Evolutionary conservation across 179 eudicot species (phyloP), one percentile per base, ranked within the genome.

Genomic region (Drosera spatulata): DNA sequence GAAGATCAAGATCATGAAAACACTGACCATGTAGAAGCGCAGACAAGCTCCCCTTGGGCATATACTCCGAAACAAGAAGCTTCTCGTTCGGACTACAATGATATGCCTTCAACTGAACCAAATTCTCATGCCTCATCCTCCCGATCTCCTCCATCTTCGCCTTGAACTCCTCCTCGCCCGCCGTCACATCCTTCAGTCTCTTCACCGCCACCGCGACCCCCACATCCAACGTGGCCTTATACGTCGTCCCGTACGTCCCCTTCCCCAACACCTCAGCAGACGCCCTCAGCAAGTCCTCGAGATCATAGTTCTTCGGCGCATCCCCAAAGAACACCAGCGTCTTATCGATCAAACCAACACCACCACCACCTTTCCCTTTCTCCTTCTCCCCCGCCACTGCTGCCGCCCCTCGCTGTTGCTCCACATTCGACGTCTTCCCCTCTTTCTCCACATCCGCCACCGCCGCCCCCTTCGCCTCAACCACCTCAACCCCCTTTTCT

Each of bases 261-360:
- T 85, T 87, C 50, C 95, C 95, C 61, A 88, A 69, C 9, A 88
- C 96, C 73, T 88, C 96, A 0, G 93, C 93, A 0, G 96, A 85
- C 2, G 96, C 96, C 70, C 75, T 85, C 80, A 88, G 60, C 63
- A 88, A 50, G 74, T 88, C 94, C 50, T 88, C 96, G 76, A 88
- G 69, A 77, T 83, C 86, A 41, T 78, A 85, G 6, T 44, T 67
- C 76, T 67, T 72, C 5, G 73, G 79, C 39, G 61, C 60, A 7
- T 75, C 77, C 42, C 88, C 86, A 13, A 83, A 60, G 42, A 83
- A 81, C 61, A 84, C 80, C 67, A 88, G 65, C 47, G 72, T 73
- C 73, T 80, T 82, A 12, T 69, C 73, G 13, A 63, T 66, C 43
- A 73, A 77, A 2, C 54, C 70, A n/a, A 50, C 47, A 65, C 55